A percentile compares a stretch with the other conserved stretches of the same genome.
These are phyloP conservation scores for Metschnikowia chrysomelidarum DNA, from an alignment of 805 yeast genomes.

Conservation along the genomic window DNA sequence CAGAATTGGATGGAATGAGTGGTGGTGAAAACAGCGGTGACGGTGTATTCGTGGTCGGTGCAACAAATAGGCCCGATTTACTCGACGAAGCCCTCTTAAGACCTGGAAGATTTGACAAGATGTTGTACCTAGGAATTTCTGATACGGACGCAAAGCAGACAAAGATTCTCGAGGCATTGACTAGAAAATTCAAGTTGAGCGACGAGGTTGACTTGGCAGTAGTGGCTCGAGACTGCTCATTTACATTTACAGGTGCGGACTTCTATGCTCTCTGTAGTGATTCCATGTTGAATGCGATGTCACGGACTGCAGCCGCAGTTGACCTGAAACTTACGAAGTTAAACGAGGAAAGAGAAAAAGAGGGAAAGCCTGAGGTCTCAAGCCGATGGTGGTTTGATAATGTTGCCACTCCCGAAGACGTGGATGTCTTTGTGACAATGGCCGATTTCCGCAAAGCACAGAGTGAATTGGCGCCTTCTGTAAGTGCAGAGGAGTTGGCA, in stretches of 20 bases:
- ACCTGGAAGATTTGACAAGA: conserved; percentile 94
- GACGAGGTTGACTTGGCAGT: conserved; percentile 54
- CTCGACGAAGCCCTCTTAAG: conserved; percentile 90
- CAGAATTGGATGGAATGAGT: conserved; percentile 96
- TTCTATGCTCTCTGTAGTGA: conserved; percentile 95
- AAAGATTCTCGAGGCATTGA: conserved; percentile 82
- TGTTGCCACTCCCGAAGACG: conserved; percentile 64
- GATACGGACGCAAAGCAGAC: conserved; percentile 88
- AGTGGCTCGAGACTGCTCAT: conserved; percentile 73
- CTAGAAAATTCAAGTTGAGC: conserved; percentile 72
- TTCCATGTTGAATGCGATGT: conserved; percentile 96
- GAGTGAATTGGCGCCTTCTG: conserved; percentile 73
- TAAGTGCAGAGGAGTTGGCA: conserved; percentile 78
- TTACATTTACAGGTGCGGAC: conserved; percentile 96
- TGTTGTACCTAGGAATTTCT: conserved; percentile 89
- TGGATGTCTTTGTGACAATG: conserved; percentile 62
- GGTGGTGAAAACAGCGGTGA: conserved; percentile 52
- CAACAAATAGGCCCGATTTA: conserved; percentile 94
- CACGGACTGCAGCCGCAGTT: conserved; percentile 74
- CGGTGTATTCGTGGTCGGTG: conserved; percentile 98
- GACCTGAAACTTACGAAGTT: conserved; percentile 59
- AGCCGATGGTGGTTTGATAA: conserved; percentile 91
- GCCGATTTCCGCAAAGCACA: conserved; percentile 80
- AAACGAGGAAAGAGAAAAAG: conserved; percentile 36
- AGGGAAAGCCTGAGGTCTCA: conserved; percentile 47